These are phyloP conservation scores for Phytopythium vexans DNA, from an alignment of 352 stramenopile genomes.

Conservation along the genomic window DNA sequence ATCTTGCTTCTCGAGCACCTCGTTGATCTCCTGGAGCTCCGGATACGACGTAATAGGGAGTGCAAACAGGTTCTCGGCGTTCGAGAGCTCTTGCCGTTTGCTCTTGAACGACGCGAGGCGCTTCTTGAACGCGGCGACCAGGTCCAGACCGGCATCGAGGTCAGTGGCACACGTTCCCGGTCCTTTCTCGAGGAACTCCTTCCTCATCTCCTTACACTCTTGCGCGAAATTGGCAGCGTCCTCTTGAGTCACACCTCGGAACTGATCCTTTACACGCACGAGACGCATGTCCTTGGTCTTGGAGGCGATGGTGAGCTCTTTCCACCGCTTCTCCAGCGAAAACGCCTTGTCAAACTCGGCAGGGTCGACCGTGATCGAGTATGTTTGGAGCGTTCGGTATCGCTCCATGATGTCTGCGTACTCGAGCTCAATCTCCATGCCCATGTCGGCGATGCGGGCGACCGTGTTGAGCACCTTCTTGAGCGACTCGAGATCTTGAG, in stretches of 20 bases:
- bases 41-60: constrained; percentile 90
- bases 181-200: constrained; percentile 83
- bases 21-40: constrained; percentile 84
- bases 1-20: constrained; percentile 86
- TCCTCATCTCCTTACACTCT: constrained; percentile 85
- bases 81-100: constrained; percentile 86
- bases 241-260: constrained; percentile 92
- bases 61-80: constrained; percentile 94
- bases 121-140: constrained; percentile 85
- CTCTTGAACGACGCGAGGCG: constrained; percentile 73
- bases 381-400: constrained; percentile 86
- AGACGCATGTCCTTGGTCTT: constrained; percentile 94
- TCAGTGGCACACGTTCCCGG: constrained; percentile 80
- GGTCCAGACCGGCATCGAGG: constrained; percentile 88
- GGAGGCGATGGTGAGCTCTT: constrained; percentile 66
- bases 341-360: constrained; percentile 69
- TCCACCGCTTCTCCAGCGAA: constrained; percentile 83
- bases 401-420: constrained; percentile 92
- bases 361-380: constrained; percentile 73
- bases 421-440: constrained; percentile 94
- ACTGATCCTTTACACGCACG: constrained; percentile 93
- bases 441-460: constrained; percentile 77
- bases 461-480: constrained; percentile 94
- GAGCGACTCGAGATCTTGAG: constrained; percentile 89
- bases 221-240: constrained; percentile 86